Base-by-base conservation (phyloP, 805 yeast genomes). In the Jamesozyma lodderae region DNA sequence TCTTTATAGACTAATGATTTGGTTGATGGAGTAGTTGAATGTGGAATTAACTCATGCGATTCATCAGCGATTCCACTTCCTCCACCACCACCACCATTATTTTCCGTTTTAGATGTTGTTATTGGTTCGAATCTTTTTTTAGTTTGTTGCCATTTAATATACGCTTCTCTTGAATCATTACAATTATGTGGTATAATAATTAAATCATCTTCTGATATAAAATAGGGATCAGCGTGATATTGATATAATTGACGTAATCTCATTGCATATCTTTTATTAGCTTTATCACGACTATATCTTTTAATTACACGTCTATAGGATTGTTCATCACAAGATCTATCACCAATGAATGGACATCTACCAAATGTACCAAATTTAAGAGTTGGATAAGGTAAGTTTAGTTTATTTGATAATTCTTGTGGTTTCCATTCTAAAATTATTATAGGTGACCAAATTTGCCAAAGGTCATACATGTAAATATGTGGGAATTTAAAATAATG, bases 261-360 rank as follows among this genome's bases (percentile, higher is more conserved):
- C 30, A 57, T 38, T 9, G 63, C 64, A 41, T 53, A 57, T 28
- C 45, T 42, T 37, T 54, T 55, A 37, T 57, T 59, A 10, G 46
- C 28, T 27, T 51, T 48, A 37, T 60, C 65, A 22, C 61, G 55
- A 19, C 43, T 48, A 28, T 48, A 59, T 22, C 65, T 49, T 38
- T 59, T 60, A 6, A 52, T 27, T 1, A 57, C 52, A 36, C 63
- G 40, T 34, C 48, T 55, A 23, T 50, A 47, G 4, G 57, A 47
- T 3, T 37, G 36, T 40, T 58, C 62, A 32, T 54, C 59, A 31
- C 55, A 52, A 10, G 43, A 35, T 11, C 56, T 57, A 39, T 83
- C 90, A 35, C 72, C 72, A n/a, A 81, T 69, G 62, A 90, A 90
- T 4, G 95, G 85, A 43, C 95, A 77, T 49, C 82, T 73, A 6